Conservation (phyloP, 805 yeast species). For the Komagataella pseudopastoris region DNA sequence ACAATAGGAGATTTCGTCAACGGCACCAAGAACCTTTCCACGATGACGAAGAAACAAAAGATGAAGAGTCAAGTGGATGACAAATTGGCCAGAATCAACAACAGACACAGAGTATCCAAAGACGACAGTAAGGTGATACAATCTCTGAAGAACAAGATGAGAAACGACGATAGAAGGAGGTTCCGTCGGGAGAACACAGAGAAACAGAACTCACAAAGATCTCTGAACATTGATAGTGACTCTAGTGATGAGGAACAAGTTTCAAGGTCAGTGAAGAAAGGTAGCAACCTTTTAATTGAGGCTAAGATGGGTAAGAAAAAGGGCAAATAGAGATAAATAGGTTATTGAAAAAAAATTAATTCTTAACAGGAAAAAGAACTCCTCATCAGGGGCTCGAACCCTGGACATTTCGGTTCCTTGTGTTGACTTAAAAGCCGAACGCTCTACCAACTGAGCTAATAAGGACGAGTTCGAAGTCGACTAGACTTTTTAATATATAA, state of each 20-base stretch:
- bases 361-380: constrained; percentile 13
- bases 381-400: constrained; percentile 52
- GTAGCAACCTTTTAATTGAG: constrained; percentile 4
- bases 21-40: constrained; percentile 3
- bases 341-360: background rate
- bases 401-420: constrained; percentile 38
- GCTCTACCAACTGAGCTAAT: constrained; percentile 61
- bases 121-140: constrained; percentile 3
- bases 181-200: background rate
- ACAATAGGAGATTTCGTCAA: constrained; percentile 4
- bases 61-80: background rate
- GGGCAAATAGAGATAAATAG: background rate
- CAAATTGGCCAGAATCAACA: constrained; percentile 3
- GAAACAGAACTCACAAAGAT: background rate
- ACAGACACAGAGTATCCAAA: constrained; percentile 2
- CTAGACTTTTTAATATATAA: too few species aligned
- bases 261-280: constrained; percentile 3
- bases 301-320: background rate
- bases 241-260: background rate
- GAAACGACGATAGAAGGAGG: constrained; percentile 2
- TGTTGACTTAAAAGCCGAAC: constrained; percentile 41
- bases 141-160: constrained; percentile 4
- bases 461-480: constrained; percentile 14
- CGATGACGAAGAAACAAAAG: constrained; percentile 3
- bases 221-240: background rate